Evolutionary conservation across 1,284 basidiomycete genomes (phyloP), one percentile per base, ranked within the genome.

Genomic region (Boletellus deceptivus): DNA sequence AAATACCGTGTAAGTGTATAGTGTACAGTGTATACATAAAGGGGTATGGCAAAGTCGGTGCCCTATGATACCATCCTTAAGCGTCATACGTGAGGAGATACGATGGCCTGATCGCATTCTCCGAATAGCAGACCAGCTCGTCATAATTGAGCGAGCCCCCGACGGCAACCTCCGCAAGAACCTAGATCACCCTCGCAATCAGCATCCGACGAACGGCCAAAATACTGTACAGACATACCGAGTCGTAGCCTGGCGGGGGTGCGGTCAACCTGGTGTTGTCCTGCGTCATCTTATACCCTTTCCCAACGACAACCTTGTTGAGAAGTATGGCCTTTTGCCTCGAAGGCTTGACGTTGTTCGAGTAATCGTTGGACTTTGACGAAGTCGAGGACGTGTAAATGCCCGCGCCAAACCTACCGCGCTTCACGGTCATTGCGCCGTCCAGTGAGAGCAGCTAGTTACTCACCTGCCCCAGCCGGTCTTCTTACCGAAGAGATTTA

Each of bases 321-420:
- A 86, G 67, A 11, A 86, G 71, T 31, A 86, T 82, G 0, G 79
- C 80, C 58, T 84, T 85, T 48, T 77, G 66, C 11, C 64, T 60
- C 0, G 81, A 83, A 39, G 72, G 69, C 54, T 70, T 74, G 43
- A 73, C 70, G 53, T 84, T 85, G 39, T 68, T 71, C 16, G 81
- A 80, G 59, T 85, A 86, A 61, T 84, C 82, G 49, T 85, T 80
- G 18, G 83, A 81, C 76, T 86, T 83, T 14, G 84, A 82, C 39
- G 74, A 75, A 11, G 74, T 75, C 20, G 72, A 72, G 9, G 72
- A 75, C 5, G 73, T 74, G 40, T 68, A 74, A 38, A 68, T 70
- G 31, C 65, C 65, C 3, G 67, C 76, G 36, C 84, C 84, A 48
- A 84, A 85, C 53, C 82, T 82, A 46, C 13, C 41, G 20, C 40